phyloP scores from a whole-genome alignment of 352 stramenopile species.

The Plasmopara muralis region DNA sequence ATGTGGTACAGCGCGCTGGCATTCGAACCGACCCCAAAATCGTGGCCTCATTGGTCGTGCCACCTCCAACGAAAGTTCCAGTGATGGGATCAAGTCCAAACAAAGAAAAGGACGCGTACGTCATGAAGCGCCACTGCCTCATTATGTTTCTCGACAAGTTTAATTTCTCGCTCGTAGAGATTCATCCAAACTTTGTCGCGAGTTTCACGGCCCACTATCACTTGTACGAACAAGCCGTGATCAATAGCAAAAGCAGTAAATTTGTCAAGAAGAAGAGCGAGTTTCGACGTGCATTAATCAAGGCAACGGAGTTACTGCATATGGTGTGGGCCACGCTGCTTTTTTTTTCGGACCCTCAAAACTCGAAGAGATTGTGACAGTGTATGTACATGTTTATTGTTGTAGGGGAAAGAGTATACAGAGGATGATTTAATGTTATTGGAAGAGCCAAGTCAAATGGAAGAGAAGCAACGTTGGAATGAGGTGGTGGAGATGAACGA shows the following conservation, averaged over 20 bases:
- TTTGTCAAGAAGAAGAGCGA: constrained; percentile 22
- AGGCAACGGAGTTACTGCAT: constrained; percentile 37
- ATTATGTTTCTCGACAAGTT: constrained; percentile 67
- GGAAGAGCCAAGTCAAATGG: constrained; percentile 17
- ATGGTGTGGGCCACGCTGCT: constrained; percentile 23
- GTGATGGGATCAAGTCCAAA: constrained; percentile 18
- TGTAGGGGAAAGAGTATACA: constrained; percentile 24
- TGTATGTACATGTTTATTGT: constrained; percentile 4
- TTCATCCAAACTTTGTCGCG: constrained; percentile 28
- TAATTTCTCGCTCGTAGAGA: constrained; percentile 46
- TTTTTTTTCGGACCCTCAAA: not conserved
- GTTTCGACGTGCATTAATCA: constrained; percentile 31
- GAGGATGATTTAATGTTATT: constrained; percentile 33
- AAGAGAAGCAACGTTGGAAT: constrained; percentile 34
- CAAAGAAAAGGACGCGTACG: constrained; percentile 21
- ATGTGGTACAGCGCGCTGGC: constrained; percentile 33
- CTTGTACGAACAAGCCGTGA: constrained; percentile 21
- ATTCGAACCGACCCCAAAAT: constrained; percentile 38
- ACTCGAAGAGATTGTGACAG: not conserved
- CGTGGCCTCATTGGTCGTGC: constrained; percentile 27
- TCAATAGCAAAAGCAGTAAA: constrained; percentile 19
- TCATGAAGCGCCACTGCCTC: constrained; percentile 28
- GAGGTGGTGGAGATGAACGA: constrained; percentile 9
- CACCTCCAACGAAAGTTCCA: constrained; percentile 27
- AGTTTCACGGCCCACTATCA: constrained; percentile 54